Evolutionary conservation across 2,329 filamentous ascomycete genomes (phyloP), one percentile per base, ranked within the genome.

Genomic region (Metarhizium album): DNA sequence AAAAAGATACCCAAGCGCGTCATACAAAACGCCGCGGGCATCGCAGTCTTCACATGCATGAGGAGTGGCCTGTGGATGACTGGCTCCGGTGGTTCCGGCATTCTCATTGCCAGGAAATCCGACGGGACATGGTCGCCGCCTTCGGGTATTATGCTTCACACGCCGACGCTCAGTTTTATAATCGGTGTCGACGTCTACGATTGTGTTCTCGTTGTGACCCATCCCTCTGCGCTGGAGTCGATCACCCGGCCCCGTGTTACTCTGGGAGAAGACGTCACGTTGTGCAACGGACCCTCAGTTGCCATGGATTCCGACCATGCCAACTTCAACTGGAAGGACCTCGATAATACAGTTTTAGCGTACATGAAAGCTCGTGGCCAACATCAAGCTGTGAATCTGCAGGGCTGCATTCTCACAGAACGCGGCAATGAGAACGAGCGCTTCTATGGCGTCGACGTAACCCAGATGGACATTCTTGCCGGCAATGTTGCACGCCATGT

Each of bases 31-130:
- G 90, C 90, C 27, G 89, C 91, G 58, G 91, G 89, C 11, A 78
- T 97, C 52, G 90, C 89, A 50, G 87, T 97, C 58, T 96, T 96
- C 71, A 95, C 90, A 1, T 95, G 89, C 29, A 95, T 96, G 89
- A 84, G 91, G 53, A 91, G 88, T 14, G 91, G 91, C 13, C 72
- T 96, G 31, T 95, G 90, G 87, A 77, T 95, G 59, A 91, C 87
- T 45, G 91, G 91, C 45, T 90, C 90, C 16, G 90, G 90, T 27
- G 91, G 91, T 38, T 91, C 88, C 52, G 91, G 91, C 47, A 79
- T 97, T 38, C 75, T 97, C 38, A 82, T 96, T 53, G 90, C 84
- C 18, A 81, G 88, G 58, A 86, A 87, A 61, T 84, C 86, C 23
- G 90, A 95, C 58, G 90, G 90, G 6, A 84, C 83, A 56, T 96